These are phyloP conservation scores for Neurospora sp. DNA, from an alignment of 495 filamentous ascomycete species.

Conservation along the genomic window DNA sequence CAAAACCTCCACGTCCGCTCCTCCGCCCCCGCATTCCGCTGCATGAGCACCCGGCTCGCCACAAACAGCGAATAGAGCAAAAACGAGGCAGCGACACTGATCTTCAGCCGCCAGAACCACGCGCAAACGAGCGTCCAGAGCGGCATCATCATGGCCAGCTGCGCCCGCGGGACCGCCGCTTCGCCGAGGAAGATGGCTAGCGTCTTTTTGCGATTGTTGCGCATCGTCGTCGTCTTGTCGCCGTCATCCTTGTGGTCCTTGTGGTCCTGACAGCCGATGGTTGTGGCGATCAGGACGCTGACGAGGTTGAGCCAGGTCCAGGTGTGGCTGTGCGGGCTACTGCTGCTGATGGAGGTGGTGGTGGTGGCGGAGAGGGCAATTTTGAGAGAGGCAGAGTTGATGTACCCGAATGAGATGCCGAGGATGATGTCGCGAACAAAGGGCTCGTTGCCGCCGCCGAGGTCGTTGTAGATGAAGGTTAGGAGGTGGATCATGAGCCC, in stretches of 20 bases:
- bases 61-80: background rate
- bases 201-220: background rate
- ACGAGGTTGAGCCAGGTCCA: background rate
- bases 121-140: background rate
- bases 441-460: background rate
- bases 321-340: background rate
- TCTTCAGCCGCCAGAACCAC: background rate
- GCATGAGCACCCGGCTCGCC: background rate
- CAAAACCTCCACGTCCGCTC: background rate
- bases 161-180: background rate
- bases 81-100: background rate
- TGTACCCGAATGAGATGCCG: background rate
- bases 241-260: background rate
- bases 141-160: background rate
- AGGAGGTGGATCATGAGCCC: background rate
- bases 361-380: background rate
- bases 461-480: background rate
- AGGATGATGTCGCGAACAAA: background rate
- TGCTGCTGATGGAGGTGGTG: background rate
- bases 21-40: background rate
- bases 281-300: background rate
- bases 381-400: background rate
- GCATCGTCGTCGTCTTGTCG: background rate
- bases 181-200: background rate
- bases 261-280: background rate